Base-by-base conservation (phyloP, 2,329 filamentous ascomycete species). In the Ophiosphaerella narmari region DNA sequence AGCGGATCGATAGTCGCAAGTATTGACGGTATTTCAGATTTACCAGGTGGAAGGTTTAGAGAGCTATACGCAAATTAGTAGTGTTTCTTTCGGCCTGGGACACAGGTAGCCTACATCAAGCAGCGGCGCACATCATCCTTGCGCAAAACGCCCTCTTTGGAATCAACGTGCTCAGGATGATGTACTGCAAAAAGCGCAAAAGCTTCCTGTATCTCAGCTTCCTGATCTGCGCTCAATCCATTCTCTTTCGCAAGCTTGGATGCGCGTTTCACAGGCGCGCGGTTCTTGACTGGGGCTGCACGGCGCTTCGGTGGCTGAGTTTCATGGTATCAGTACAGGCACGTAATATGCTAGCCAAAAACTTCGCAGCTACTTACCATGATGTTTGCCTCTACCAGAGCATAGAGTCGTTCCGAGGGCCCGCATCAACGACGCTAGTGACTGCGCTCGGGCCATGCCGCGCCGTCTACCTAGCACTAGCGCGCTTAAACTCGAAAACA, bases 221-320 rank as follows among this genome's bases (percentile, higher is more conserved):
- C 93, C 75, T 97, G 88, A 57, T 88, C 85, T 35, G 86, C 88
- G 12, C 85, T 87, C 67, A 97, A 85, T 72, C 91, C 87, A 81
- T 97, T 86, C 69, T 96, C 91, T 76, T 92, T 93, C 26, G 93
- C 93, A 63, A 97, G 89, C 73, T 91, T 95, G 51, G 92, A 96
- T 66, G 85, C 86, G 55, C 89, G 88, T 48, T 68, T 67, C 1
- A 57, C 43, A 18, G 58, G 54, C 35, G 52, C 48, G 18, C 59
- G 50, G 33, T 58, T 54, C 39, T 60, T 66, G 8, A 35, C 48
- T n/a, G 63, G 43, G 38, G 59, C 46, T 24, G 63, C 59, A 47
- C 62, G 63, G 36, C 69, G 67, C 47, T 65, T 71, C 16, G 66
- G 59, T 13, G 68, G 66, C 70, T 73, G 32, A 18, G 13, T 6